Percentiles rank a stretch among this genome's conserved stretches.
Evolutionary conservation across 2,329 filamentous ascomycete species (phyloP).

Genomic region (Davidsoniella virescens): DNA sequence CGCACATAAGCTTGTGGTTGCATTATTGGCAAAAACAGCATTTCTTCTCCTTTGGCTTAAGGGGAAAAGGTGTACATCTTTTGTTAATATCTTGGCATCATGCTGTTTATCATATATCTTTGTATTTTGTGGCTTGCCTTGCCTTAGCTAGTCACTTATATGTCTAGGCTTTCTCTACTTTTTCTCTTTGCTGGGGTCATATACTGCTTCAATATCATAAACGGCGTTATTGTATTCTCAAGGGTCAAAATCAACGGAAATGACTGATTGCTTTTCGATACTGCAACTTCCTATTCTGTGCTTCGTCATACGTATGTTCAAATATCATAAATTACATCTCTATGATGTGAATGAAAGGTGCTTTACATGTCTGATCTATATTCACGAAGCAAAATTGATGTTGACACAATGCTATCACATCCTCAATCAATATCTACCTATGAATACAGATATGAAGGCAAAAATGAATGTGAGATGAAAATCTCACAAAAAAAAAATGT

Average conservation of each 20-base stretch:
- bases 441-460: too few relatives aligned
- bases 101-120: not conserved
- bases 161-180: not conserved
- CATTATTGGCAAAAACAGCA: too few relatives aligned
- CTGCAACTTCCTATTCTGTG: too few relatives aligned
- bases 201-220: not conserved
- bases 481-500: conserved; percentile 9
- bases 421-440: too few relatives aligned
- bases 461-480: not conserved
- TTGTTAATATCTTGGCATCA: not conserved
- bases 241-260: not conserved
- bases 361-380: too few relatives aligned
- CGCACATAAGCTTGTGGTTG: conserved; percentile 6
- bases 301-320: too few relatives aligned
- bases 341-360: too few relatives aligned
- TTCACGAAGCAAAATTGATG: too few relatives aligned
- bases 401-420: too few relatives aligned
- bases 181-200: not conserved
- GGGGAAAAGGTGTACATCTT: not conserved
- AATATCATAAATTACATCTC: too few relatives aligned
- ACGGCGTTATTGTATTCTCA: not conserved
- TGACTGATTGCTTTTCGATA: not conserved
- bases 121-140: not conserved
- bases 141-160: not conserved
- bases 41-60: too few relatives aligned